Base-by-base conservation (phyloP, 306 rosid species). In the Acacia confusa region DNA sequence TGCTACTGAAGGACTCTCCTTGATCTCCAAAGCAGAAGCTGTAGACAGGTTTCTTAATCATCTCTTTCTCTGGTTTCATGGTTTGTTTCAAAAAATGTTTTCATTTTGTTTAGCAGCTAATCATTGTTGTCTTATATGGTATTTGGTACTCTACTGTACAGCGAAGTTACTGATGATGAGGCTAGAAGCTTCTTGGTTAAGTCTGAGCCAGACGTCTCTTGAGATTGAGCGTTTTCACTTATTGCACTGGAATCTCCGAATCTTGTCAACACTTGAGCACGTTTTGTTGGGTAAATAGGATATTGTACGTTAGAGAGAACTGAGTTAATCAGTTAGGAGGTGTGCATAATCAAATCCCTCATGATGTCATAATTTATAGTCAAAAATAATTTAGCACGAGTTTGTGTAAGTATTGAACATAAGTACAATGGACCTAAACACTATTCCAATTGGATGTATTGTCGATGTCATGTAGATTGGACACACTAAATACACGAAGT, bases 1-100 rank as follows among this genome's bases (percentile, higher is more conserved):
- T 84, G 87, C 89, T 72, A 86, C 93, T n/a, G 80, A 79, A 67
- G 83, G 77, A 68, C 81, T 95, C 81, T 83, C 89, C 60, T 87
- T 95, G 87, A 93, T 95, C 79, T 41, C 94, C 68, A 92, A 92
- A 80, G 50, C 88, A 61, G 96, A 95, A 87, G 97, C 99, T 41
- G 65, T 52, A 25, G 97, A 93, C 98, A 95, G 98, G 97, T 95
- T 76, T 71, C 67, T 34, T 48, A 70, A 40, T 9, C 6, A 24
- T 41, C 43, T 44, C 53, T 57, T 78, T 75, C 47, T 15, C 80
- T 19, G 34, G 47, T 65, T 84, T 28, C 45, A 24, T 55, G 75
- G 25, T 70, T 79, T 64, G 48, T 36, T 43, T 74, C 8, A 19
- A 9, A 22, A 8, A 16, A 27, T 52, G 17, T 55, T 55, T 30